Base-by-base conservation (phyloP, 805 yeast species). In the Saturnispora diversa region DNA sequence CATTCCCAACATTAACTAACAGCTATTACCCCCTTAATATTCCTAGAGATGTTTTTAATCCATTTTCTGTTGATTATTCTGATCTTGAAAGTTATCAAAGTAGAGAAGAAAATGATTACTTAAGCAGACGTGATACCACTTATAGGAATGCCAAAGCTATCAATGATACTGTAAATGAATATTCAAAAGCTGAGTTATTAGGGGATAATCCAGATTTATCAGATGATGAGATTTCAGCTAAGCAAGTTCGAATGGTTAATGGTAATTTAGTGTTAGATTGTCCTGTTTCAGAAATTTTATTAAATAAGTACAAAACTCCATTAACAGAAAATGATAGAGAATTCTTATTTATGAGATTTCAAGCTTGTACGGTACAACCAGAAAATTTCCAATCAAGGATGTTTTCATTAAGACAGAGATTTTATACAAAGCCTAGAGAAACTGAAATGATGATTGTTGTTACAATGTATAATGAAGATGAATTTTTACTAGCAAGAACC, bases 341-440 rank as follows among this genome's bases (percentile, higher is more conserved):
- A 65, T 82, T 81, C 69, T 70, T 77, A 25, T 85, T 80, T 52
- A 80, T 90, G 90, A 73, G 97, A 58, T 90, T 88, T 61, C 85
- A 92, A 43, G 97, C 96, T 0, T 87, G 84, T 16, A 90, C 97
- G 1, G 82, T 95, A 58, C 94, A 90, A 47, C 97, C 97, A 0
- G 68, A 75, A 9, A 75, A 80, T 41, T 84, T 84, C 54, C 64
- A 60, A 15, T 49, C 51, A 8, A 72, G 72, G 47, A 74, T 77
- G 50, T 92, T 84, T 64, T 78, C 81, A n/a, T 66, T 90, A 24
- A 73, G 98, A 50, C 97, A 87, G 55, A 72, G 75, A 31, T 77
- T 84, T 52, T 90, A 85, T 56, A 64, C 70, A 31, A 79, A 75
- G 28, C 90, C 92, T 2, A 72, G 97, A 49, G 70, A 72, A 47